Base-by-base conservation (phyloP, 192 early-diverging fungal genomes). In the Entrophospora sp. region DNA sequence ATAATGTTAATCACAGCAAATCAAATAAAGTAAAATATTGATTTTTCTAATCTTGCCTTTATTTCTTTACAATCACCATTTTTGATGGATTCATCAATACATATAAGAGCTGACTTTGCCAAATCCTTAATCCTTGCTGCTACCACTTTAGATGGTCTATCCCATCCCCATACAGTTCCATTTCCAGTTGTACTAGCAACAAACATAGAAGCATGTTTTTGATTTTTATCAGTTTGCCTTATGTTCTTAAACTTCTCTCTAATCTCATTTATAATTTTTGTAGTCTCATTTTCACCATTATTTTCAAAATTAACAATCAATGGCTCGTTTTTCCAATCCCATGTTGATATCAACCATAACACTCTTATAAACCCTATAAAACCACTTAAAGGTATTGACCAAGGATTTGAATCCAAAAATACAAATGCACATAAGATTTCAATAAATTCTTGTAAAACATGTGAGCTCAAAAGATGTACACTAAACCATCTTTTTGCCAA, bases 401-500 rank as follows among this genome's bases (percentile, higher is more conserved):
- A 87, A 6, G 83, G 83, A 7, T 67, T 69, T 10, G 88, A 70
- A 14, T 86, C 78, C 20, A 87, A 75, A 71, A 90, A 98, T 25
- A 91, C 85, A 2, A 74, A 71, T 0, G 85, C 84, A 34, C 80
- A 85, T 18, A 95, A 27, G 0, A 94, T 70, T 71, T 98, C 95
- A 32, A 91, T 75, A 18, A 85, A 62, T 73, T 95, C 91, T 45
- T 89, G 87, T 0, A 83, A 69, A 5, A 96, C 78, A 18, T 83
- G 78, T 9, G 77, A 70, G 28, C 89, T 78, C 5, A 95, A 76
- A 77, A 91, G 77, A 67, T 98, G 94, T 20, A 88, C 78, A 7
- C 85, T 77, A 27, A 94, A 73, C 93, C 93, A 98, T 62, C 93
- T 84, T 81, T 98, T 98, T 18, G 83, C 72, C 53, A 98, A 74